A percentile compares a stretch with the other conserved stretches of the same genome.
phyloP scores from a whole-genome alignment of 2,329 filamentous ascomycete species.

The Penicillium crustosum region DNA sequence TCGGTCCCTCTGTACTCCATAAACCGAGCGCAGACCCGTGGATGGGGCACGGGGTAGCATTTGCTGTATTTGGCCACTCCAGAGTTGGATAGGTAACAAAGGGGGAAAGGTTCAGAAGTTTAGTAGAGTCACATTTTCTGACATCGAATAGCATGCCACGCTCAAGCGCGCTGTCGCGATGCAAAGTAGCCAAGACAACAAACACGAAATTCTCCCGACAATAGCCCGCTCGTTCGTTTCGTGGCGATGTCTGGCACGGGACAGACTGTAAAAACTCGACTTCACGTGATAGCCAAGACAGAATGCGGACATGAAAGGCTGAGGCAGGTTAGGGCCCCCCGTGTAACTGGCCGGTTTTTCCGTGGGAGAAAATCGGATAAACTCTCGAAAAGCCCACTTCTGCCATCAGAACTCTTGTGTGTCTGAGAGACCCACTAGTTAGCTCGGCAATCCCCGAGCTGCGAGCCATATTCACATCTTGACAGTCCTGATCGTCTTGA shows the following conservation, averaged over 20 bases:
- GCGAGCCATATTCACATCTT: neutral
- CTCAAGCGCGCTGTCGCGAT: neutral
- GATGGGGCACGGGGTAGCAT: neutral
- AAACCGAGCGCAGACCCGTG: neutral
- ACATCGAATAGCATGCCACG: constrained; percentile 1
- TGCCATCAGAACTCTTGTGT: neutral
- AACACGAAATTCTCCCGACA: neutral
- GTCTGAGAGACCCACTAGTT: neutral
- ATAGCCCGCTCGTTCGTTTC: neutral
- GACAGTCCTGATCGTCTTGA: neutral
- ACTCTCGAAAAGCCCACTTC: neutral
- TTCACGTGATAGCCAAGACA: neutral
- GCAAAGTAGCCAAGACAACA: neutral
- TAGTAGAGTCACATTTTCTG: neutral
- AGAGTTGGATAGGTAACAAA: neutral
- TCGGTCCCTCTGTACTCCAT: neutral
- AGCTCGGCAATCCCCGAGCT: constrained; percentile 4
- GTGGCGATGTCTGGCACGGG: neutral
- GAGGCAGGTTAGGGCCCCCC: neutral
- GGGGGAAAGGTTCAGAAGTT: neutral
- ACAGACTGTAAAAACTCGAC: neutral
- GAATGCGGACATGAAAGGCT: constrained; percentile 1
- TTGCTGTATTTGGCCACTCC: neutral
- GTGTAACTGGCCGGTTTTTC: constrained; percentile 2
- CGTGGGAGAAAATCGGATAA: neutral